Conservation (phyloP, 176 grass and related monocot genomes). For the Zoysia pacifica region DNA sequence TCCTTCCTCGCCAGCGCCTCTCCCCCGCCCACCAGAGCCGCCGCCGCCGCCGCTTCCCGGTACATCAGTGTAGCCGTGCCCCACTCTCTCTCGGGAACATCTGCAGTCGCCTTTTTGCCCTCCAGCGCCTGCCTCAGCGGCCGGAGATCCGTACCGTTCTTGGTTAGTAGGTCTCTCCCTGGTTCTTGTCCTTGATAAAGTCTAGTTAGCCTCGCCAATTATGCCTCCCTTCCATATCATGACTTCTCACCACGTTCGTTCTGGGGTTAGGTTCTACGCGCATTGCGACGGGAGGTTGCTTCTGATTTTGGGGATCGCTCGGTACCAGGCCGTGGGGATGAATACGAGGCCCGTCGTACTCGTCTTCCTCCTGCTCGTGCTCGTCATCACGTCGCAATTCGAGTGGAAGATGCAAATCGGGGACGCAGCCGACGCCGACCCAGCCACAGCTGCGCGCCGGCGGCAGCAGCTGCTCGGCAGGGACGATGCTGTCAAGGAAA, state of each 20-base stretch:
- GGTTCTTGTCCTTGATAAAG: not conserved
- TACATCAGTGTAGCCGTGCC: not conserved
- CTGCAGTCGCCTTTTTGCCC: not conserved
- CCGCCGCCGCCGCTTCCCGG: not conserved
- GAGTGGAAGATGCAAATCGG: slow-evolving; percentile 79
- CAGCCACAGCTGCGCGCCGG: slow-evolving; percentile 8
- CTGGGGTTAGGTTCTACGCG: not conserved
- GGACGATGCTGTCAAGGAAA: slow-evolving; percentile 77
- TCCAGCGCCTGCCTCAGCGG: not conserved
- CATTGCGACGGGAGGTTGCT: not conserved
- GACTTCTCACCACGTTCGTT: not conserved
- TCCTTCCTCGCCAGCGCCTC: not conserved
- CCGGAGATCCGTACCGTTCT: slow-evolving; percentile 27
- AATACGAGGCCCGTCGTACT: slow-evolving; percentile 63
- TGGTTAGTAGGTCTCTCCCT: not conserved
- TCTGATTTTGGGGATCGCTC: slow-evolving; percentile 22
- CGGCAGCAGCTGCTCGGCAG: slow-evolving; percentile 47
- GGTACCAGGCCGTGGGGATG: slow-evolving; percentile 32
- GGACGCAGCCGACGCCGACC: slow-evolving; percentile 56
- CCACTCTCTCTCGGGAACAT: not conserved
- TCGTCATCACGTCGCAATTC: slow-evolving; percentile 70
- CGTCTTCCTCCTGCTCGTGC: slow-evolving; percentile 59
- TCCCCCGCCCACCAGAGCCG: not conserved
- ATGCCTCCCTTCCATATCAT: not conserved
- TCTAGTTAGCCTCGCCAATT: not conserved